These are phyloP conservation scores for Thalassia testudinum DNA, from an alignment of 116 monocot genomes.

Conservation along the genomic window DNA sequence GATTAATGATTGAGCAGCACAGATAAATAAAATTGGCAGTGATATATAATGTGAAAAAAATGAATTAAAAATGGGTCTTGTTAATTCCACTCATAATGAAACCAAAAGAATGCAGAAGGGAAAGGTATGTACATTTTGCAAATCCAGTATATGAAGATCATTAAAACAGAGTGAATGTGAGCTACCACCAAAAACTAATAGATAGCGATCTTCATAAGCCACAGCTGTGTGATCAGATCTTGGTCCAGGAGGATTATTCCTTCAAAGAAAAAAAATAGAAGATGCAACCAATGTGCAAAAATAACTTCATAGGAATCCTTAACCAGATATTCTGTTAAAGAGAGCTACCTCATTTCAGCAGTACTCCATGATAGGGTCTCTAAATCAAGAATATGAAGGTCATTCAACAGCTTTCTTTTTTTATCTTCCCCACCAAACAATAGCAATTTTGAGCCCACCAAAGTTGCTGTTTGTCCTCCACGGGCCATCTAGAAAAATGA, in stretches of 20 bases:
- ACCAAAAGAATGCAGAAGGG: too few species aligned
- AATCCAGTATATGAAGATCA: slow-evolving; percentile 83
- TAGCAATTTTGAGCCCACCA: slow-evolving; percentile 56
- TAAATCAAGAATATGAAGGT: slow-evolving; percentile 79
- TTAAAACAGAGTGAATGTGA: slow-evolving; percentile 65
- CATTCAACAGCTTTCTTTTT: slow-evolving; percentile 49
- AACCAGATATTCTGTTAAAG: neutral
- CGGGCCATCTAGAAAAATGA: slow-evolving; percentile 43
- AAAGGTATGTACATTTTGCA: slow-evolving; percentile 43
- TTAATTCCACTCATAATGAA: too few species aligned
- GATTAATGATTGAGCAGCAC: too few species aligned
- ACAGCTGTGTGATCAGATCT: slow-evolving; percentile 75
- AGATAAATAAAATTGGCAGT: too few species aligned
- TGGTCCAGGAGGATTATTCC: slow-evolving; percentile 40
- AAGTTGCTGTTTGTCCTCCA: slow-evolving; percentile 57
- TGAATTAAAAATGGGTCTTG: too few species aligned
- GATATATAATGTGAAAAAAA: too few species aligned
- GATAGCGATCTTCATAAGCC: slow-evolving; percentile 55
- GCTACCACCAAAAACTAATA: slow-evolving; percentile 84
- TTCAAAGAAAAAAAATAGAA: slow-evolving; percentile 13
- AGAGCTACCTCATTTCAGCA: slow-evolving; percentile 36
- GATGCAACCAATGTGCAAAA: neutral
- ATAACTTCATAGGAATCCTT: neutral
- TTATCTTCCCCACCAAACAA: slow-evolving; percentile 91
- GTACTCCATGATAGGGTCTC: slow-evolving; percentile 67